Conservation (phyloP, 192 early-diverging fungal genomes). For the Diversispora eburnea region DNA sequence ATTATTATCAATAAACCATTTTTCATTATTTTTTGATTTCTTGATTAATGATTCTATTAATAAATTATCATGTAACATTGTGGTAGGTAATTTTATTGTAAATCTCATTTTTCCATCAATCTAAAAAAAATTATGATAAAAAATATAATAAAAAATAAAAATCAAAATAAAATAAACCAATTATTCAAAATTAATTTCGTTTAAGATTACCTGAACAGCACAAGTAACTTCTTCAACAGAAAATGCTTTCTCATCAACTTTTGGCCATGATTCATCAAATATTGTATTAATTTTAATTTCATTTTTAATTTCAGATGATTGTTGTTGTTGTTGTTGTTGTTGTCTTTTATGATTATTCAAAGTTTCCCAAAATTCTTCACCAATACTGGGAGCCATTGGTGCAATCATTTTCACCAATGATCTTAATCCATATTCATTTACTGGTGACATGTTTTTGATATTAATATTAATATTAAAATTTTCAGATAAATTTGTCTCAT, state of each 20-base stretch:
- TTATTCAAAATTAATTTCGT: not conserved
- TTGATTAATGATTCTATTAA: constrained; percentile 44
- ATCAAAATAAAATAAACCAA: too few relatives aligned
- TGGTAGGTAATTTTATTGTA: constrained; percentile 46
- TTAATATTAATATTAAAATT: too few relatives aligned
- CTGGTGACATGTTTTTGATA: constrained; percentile 36
- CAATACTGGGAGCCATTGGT: constrained; percentile 69
- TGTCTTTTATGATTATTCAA: constrained; percentile 24
- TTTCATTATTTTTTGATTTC: constrained; percentile 40
- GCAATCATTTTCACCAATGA: constrained; percentile 66
- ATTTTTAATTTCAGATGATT: not conserved
- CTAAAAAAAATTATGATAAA: constrained; percentile 34
- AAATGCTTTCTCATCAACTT: constrained; percentile 49
- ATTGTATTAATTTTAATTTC: constrained; percentile 33
- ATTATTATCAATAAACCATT: constrained; percentile 51
- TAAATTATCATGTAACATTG: constrained; percentile 34
- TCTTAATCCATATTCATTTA: constrained; percentile 50
- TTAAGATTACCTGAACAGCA: constrained; percentile 44
- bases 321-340: constrained; percentile 1
- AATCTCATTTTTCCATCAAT: constrained; percentile 79
- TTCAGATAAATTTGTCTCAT: too few relatives aligned
- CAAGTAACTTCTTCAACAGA: constrained; percentile 49
- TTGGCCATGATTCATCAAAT: constrained; percentile 58
- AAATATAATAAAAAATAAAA: not conserved
- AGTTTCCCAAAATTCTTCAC: constrained; percentile 70